Evolutionary conservation across 1,284 basidiomycete species (phyloP).

Genomic region (Cerrena zonata): DNA sequence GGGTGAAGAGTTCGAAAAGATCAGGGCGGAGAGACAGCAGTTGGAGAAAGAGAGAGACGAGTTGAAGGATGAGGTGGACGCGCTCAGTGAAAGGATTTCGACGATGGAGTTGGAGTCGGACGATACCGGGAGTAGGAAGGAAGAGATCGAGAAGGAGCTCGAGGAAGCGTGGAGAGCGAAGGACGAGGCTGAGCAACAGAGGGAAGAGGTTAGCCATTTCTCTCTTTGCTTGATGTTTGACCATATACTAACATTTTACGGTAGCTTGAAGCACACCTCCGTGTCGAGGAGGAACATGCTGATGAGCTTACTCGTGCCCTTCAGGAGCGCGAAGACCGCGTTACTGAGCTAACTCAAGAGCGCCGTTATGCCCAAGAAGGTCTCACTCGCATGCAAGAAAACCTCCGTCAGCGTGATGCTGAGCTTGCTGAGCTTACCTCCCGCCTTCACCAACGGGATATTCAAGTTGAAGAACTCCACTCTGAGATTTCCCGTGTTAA

Average conservation of each 20-base stretch:
- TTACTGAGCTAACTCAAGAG: constrained; percentile 52
- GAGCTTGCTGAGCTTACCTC: constrained; percentile 41
- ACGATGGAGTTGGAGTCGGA: constrained; percentile 51
- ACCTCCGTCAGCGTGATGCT: constrained; percentile 45
- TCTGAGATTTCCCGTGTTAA: constrained; percentile 48
- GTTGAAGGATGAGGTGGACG: constrained; percentile 37
- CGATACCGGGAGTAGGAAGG: constrained; percentile 47
- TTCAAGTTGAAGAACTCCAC: constrained; percentile 46
- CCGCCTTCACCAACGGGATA: constrained; percentile 36
- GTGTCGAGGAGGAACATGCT: constrained; percentile 41
- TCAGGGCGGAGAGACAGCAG: constrained; percentile 28
- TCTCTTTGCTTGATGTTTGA: not conserved
- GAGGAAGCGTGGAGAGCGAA: constrained; percentile 44
- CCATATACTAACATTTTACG: constrained; percentile 5
- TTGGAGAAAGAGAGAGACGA: constrained; percentile 38
- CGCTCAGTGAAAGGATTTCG: constrained; percentile 27
- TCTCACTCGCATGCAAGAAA: constrained; percentile 50
- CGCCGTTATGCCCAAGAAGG: constrained; percentile 47
- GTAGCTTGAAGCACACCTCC: constrained; percentile 49
- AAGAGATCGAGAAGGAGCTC: constrained; percentile 49
- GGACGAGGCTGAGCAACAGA: constrained; percentile 49
- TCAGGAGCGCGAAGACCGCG: constrained; percentile 52
- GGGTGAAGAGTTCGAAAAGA: constrained; percentile 24
- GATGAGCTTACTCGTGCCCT: constrained; percentile 43
- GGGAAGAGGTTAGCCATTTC: constrained; percentile 40